phyloP scores from a whole-genome alignment of 805 yeast genomes.

The Henningerozyma blattae region DNA sequence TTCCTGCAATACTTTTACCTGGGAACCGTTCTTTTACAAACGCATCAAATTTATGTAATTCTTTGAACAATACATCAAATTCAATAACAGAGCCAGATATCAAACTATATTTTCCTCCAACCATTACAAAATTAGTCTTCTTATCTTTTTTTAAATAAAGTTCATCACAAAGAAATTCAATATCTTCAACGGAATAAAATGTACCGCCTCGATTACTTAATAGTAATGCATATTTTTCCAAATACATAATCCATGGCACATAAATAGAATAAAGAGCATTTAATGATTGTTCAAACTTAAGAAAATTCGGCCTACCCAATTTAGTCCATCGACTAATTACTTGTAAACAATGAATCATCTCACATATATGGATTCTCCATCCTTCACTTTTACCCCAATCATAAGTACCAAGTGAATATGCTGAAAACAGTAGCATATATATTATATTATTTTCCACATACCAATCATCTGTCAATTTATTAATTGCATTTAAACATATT shows the following conservation, averaged over 20 bases:
- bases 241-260: neutral
- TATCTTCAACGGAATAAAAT: neutral
- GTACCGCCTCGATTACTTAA: neutral
- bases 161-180: neutral
- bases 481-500: neutral
- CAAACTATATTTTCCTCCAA: neutral
- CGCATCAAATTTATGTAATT: neutral
- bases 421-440: neutral
- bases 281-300: neutral
- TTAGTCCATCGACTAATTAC: too few species aligned
- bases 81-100: neutral
- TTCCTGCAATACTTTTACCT: constrained; percentile 2
- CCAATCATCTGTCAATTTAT: neutral
- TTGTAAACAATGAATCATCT: neutral
- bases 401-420: neutral
- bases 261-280: neutral
- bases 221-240: neutral
- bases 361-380: constrained; percentile 6
- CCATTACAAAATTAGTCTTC: neutral
- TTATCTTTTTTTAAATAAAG: too few species aligned
- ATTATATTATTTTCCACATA: neutral
- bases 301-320: too few species aligned
- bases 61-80: neutral
- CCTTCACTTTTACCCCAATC: neutral
- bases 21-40: neutral